Evolutionary conservation across 805 yeast species (phyloP), one percentile per base, ranked within the genome.

Genomic region (Kodamaea kakaduensis): DNA sequence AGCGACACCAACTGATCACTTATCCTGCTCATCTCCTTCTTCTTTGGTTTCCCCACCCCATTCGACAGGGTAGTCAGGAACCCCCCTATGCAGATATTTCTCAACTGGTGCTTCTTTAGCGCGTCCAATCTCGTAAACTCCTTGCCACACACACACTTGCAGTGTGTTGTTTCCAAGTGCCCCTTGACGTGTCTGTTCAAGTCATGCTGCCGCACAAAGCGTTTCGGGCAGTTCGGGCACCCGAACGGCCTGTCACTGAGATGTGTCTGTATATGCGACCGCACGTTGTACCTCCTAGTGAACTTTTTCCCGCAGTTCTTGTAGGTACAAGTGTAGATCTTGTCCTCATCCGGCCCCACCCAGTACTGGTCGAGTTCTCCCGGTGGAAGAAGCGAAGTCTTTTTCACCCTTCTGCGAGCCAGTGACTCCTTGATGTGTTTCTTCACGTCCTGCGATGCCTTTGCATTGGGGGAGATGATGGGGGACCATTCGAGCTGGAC

Each of bases 191-290:
- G 99, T 42, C 99, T 75, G 41, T 86, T 76, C 48, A 93, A 68
- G 60, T 93, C 99, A 54, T 93, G 98, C 44, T 90, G 96, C 43
- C 99, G 73, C 16, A 93, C 99, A 64, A 93, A 93, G 24, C 85
- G 75, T 47, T 89, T 85, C 3, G 76, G 73, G 59, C 99, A 93
- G 27, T 69, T 69, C 3, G 67, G 66, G 62, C 99, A 93, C 0
- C 72, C 65, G 59, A 86, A 90, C 1, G 99, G 99, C 44, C 97
- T 69, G 57, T 94, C 98, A 55, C 90, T 81, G 32, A 93, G 62
- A 67, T 93, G 99, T 0, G 98, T 93, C 56, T 93, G 98, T 38
- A 93, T 89, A 58, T 93, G 99, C 0, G 96, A 86, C 43, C 97
- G 69, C 9, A 87, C 86, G 51, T 93, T 93, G 59, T 94, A 94